phyloP scores from a whole-genome alignment of 495 filamentous ascomycete species.

The Penicillium egyptiacum region DNA sequence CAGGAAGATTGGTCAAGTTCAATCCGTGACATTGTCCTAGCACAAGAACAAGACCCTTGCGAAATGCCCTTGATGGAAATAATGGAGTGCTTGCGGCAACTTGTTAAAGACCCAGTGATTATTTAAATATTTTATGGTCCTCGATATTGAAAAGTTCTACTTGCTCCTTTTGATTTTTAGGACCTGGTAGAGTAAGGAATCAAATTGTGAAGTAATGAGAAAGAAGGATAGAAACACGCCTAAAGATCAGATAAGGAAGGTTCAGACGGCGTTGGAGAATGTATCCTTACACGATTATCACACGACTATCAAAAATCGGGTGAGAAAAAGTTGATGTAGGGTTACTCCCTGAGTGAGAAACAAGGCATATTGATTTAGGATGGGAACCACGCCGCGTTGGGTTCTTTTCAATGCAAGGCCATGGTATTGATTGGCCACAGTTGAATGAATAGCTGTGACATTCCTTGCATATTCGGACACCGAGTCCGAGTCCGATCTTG shows the following conservation, averaged over 20 bases:
- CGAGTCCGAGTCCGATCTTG: constrained; percentile 22
- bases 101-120: constrained; percentile 12
- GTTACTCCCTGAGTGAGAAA: neutral
- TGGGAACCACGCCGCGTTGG: neutral
- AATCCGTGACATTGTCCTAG: constrained; percentile 18
- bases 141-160: neutral
- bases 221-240: neutral
- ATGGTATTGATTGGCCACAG: neutral
- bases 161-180: neutral
- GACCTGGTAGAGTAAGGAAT: neutral
- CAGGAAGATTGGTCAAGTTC: constrained; percentile 6
- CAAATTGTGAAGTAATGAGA: neutral
- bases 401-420: neutral
- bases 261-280: neutral
- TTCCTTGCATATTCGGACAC: constrained; percentile 13
- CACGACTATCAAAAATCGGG: neutral
- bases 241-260: neutral
- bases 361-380: neutral
- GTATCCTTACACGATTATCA: neutral
- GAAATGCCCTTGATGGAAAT: constrained; percentile 21
- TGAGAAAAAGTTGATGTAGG: neutral
- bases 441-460: neutral
- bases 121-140: constrained; percentile 4
- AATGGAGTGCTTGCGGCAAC: constrained; percentile 19
- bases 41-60: constrained; percentile 12